These are phyloP conservation scores for Glycine soja DNA, from an alignment of 306 rosid species.

Conservation along the genomic window DNA sequence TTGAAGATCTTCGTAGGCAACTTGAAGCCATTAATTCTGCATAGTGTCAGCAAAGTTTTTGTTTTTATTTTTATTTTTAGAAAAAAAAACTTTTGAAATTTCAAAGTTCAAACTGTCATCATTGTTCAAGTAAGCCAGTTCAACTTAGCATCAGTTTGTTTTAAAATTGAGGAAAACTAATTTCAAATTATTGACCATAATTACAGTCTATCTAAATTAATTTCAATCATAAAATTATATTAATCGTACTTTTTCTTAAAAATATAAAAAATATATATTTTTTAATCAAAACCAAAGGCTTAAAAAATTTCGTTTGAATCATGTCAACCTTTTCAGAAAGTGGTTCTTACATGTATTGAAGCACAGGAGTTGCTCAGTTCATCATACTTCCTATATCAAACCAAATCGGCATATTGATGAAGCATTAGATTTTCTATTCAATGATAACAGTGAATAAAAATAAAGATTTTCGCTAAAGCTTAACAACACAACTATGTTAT, in stretches of 20 bases:
- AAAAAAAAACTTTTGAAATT: not conserved
- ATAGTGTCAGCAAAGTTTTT: constrained; percentile 39
- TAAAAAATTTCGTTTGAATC: too few species aligned
- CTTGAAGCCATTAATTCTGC: constrained; percentile 87
- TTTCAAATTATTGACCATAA: not conserved
- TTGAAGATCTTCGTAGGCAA: constrained; percentile 79
- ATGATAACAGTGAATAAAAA: too few species aligned
- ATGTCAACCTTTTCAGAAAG: too few species aligned
- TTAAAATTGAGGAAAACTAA: not conserved
- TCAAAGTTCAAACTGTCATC: not conserved
- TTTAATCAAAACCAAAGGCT: too few species aligned
- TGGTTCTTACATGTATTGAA: too few species aligned
- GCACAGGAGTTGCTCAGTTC: too few species aligned
- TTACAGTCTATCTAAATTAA: not conserved
- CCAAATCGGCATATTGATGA: too few species aligned
- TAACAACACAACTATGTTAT: too few species aligned
- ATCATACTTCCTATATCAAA: too few species aligned
- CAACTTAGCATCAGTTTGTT: not conserved
- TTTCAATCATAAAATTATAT: not conserved
- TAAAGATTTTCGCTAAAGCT: too few species aligned
- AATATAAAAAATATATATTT: not conserved
- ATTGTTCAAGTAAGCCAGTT: not conserved
- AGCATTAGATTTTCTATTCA: too few species aligned
- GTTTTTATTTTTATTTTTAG: not conserved
- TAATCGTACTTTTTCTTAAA: not conserved